Conservation (phyloP, 2,329 filamentous ascomycete genomes). For the Neurospora crassa region DNA sequence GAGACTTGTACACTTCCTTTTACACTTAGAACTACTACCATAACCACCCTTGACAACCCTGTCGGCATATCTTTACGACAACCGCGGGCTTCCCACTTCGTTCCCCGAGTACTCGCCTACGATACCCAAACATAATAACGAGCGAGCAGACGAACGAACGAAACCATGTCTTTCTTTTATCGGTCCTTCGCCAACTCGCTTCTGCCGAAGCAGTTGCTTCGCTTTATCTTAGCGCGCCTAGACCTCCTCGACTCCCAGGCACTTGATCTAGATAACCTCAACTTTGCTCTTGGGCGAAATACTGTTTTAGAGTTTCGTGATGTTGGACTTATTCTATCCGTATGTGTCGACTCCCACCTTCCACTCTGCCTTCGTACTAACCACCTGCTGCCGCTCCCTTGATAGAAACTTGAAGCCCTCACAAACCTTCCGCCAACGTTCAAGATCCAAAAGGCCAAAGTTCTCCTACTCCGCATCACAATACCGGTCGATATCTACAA, state of each 20-base stretch:
- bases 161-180: slow-evolving; percentile 61
- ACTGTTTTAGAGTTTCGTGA: slow-evolving; percentile 80
- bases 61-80: neutral
- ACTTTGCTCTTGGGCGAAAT: slow-evolving; percentile 71
- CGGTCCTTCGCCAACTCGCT: slow-evolving; percentile 55
- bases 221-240: slow-evolving; percentile 73
- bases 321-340: slow-evolving; percentile 71
- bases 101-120: neutral
- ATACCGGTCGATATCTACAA: slow-evolving; percentile 83
- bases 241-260: slow-evolving; percentile 83
- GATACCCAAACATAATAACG: neutral
- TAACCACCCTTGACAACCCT: neutral
- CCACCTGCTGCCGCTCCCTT: slow-evolving; percentile 12
- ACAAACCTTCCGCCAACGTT: slow-evolving; percentile 66
- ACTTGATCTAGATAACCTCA: slow-evolving; percentile 76
- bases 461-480: slow-evolving; percentile 68
- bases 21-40: neutral
- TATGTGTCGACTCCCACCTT: slow-evolving; percentile 28
- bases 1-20: neutral
- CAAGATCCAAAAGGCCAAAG: slow-evolving; percentile 62
- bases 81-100: neutral
- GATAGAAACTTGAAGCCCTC: slow-evolving; percentile 69
- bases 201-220: slow-evolving; percentile 81
- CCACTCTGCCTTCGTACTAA: slow-evolving; percentile 3
- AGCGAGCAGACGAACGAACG: neutral